phyloP scores from a whole-genome alignment of 2,329 filamentous ascomycete species.

The Claviceps arundinis region DNA sequence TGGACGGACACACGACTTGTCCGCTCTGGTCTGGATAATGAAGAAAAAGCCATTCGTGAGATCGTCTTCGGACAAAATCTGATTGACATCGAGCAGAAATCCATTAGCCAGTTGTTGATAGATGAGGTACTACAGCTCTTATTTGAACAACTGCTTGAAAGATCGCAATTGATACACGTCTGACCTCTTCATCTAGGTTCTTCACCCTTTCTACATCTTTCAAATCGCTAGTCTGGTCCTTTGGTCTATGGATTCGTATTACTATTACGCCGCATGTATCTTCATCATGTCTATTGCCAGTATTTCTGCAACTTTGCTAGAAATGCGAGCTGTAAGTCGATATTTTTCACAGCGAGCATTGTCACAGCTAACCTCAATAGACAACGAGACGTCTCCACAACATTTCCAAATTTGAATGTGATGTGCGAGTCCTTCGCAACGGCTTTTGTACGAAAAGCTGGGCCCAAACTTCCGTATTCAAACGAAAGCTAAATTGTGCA shows the following conservation, averaged over 20 bases:
- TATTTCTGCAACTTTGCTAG: constrained; percentile 76
- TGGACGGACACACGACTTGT: constrained; percentile 72
- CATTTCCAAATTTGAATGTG: constrained; percentile 89
- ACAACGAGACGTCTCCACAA: constrained; percentile 86
- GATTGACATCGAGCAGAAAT: constrained; percentile 89
- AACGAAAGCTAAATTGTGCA: not conserved
- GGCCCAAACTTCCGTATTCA: not conserved
- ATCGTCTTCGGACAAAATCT: constrained; percentile 80
- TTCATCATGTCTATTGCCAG: constrained; percentile 90
- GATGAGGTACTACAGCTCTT: constrained; percentile 57
- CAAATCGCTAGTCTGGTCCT: constrained; percentile 87
- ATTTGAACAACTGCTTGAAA: not conserved
- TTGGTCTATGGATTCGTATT: constrained; percentile 94
- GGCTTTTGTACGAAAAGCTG: constrained; percentile 61
- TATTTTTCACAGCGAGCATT: not conserved
- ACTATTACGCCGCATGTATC: constrained; percentile 93
- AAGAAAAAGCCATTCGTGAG: constrained; percentile 73
- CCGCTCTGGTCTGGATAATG: constrained; percentile 69
- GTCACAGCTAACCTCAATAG: constrained; percentile 20
- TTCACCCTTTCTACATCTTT: constrained; percentile 97
- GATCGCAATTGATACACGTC: not conserved
- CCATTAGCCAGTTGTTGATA: constrained; percentile 65
- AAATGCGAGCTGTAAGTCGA: constrained; percentile 62
- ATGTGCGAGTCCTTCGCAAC: constrained; percentile 82
- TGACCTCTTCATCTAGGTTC: constrained; percentile 39